Base-by-base conservation (phyloP, 78 protist species). In the Creolimax fragrantissima region DNA sequence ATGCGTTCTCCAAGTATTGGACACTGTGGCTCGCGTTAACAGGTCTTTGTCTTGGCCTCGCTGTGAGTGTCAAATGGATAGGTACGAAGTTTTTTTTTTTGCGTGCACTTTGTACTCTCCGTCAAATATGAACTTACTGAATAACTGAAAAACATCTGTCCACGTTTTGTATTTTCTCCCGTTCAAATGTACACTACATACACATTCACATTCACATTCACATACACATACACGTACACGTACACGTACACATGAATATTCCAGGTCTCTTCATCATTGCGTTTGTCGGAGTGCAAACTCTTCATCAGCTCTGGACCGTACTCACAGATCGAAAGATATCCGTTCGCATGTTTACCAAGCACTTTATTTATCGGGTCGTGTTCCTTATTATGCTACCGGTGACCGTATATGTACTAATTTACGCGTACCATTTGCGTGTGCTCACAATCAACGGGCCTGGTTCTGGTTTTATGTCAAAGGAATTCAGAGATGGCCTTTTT, bases 51-150 rank as follows among this genome's bases (percentile, higher is more conserved):
- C 47, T 90, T 24, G 43, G 66, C 42, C 35, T 74, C 42, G 85
- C 92, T 3, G 47, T 90, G 74, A 90, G 92, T 43, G 92, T 90
- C 92, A 90, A 90, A 74, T 90, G 88, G 86, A 85, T 90, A 11
- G 92, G 74, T 58, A 58, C 42, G 39, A 11, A 41, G 5, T 24
- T 17, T 39, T 5, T 5, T 3, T 2, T 3, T 35, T 35, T 84
- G 92, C 7, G 84, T 85, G 24, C 88, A 81, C 42, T 37, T 3
- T 37, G 43, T 7, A 7, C 74, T 24, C 74, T 24, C 74, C 37
- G 37, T 47, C 7, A 7, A 47, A 47, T 11, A 47, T 11, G 7
- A 47, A 47, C 11, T 11, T 47, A 47, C 7, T 47, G 11, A 47
- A 47, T 47, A 47, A 47, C 37, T 47, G 74, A 24, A 47, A 47